phyloP scores from a whole-genome alignment of 2,329 filamentous ascomycete genomes.

The Waltergamsia citrina region DNA sequence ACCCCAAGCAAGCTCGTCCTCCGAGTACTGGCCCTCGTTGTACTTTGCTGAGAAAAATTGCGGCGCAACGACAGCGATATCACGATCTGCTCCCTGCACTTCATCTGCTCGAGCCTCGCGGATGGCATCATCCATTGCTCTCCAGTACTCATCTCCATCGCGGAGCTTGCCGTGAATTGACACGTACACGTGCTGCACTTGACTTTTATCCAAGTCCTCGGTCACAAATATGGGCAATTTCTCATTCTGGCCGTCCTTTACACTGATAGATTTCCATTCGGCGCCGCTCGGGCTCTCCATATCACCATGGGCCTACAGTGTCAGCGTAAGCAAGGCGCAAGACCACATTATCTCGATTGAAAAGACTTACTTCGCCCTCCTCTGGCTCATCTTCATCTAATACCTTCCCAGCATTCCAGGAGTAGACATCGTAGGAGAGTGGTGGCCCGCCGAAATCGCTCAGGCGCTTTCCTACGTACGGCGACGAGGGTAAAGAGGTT shows the following conservation, averaged over 20 bases:
- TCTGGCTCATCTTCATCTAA: not conserved
- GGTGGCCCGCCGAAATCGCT: too few relatives aligned
- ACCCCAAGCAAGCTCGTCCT: conserved; percentile 6
- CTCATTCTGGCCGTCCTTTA: not conserved
- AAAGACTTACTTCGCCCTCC: not conserved
- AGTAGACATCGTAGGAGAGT: not conserved
- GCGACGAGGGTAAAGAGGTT: too few relatives aligned
- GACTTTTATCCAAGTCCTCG: not conserved
- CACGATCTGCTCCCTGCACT: not conserved
- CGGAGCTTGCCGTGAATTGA: conserved; percentile 6
- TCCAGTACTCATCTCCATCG: conserved; percentile 6
- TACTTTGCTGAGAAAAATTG: conserved; percentile 6
- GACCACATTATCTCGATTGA: too few relatives aligned
- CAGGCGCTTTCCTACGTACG: too few relatives aligned
- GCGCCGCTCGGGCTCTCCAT: not conserved
- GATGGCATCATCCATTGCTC: conserved; percentile 3
- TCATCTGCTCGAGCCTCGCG: not conserved
- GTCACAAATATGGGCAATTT: not conserved
- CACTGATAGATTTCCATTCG: not conserved
- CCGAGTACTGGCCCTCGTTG: conserved; percentile 5
- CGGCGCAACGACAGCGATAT: conserved; percentile 4
- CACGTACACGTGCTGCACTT: not conserved
- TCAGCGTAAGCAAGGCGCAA: not conserved
- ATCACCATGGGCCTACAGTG: not conserved
- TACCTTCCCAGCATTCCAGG: not conserved